Evolutionary conservation across 805 yeast species (phyloP), one percentile per base, ranked within the genome.

Genomic region (Yarrowia alimentaria): DNA sequence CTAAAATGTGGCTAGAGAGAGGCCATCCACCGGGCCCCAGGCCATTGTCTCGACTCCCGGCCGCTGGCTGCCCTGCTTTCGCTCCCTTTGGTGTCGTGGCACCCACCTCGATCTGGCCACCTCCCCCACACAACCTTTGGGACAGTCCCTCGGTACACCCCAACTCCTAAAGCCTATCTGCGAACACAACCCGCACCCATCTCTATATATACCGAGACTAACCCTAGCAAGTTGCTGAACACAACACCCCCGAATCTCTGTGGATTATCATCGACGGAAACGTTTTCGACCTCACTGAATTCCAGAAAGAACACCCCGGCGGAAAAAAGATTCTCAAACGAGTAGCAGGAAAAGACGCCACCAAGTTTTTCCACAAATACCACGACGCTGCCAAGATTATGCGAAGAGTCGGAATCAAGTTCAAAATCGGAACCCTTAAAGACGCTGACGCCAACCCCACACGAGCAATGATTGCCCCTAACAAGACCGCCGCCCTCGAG

Each of bases 211-310:
- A 28, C 48, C 11, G 26, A 12, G 19, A n/a, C 50, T 43, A 43
- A 47, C 43, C 48, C 17, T 31, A 59, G 57, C 86, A 89, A 64
- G 79, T 89, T 49, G 75, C 81, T 24, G 63, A 73, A 58, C 97
- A 90, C 74, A 80, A 78, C 64, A 71, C 79, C n/a, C 77, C 81
- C 32, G 84, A 82, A 13, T 88, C 85, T 59, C 68, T 87, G 33
- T 91, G 96, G 95, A 79, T 91, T 73, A 76, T 87, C 52, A 74
- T 87, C 54, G 81, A 87, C 59, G 87, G 83, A 53, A 81, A 82
- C 58, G 95, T 91, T 5, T 87, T 81, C 64, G 83, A 87, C 64
- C 75, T 85, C 22, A 76, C 91, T 6, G 69, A 72, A 25, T 89
- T 90, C 66, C 72, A 84, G 51, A 74, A 78, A 13, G 79, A 76